phyloP scores from a whole-genome alignment of 257 asterid genomes.

The Paulownia fortunei region DNA sequence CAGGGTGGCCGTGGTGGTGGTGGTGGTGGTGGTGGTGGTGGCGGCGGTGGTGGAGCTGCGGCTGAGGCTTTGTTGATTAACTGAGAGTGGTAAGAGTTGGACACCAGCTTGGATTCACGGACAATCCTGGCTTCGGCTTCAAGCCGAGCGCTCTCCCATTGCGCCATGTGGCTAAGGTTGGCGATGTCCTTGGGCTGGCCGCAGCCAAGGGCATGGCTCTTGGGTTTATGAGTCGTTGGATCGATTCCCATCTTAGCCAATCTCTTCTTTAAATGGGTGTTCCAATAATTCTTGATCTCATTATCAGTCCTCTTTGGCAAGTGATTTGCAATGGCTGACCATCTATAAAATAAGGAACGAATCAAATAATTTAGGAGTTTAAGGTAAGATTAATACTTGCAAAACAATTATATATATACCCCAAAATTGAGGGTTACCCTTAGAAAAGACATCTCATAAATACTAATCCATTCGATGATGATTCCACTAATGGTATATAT shows the following conservation, averaged over 20 bases:
- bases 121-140: conserved; percentile 57
- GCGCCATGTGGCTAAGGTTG: conserved; percentile 67
- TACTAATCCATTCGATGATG: too few relatives aligned
- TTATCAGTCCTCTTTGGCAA: conserved; percentile 57
- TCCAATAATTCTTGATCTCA: conserved; percentile 64
- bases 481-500: too few relatives aligned
- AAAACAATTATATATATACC: too few relatives aligned
- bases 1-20: conserved; percentile 40
- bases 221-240: conserved; percentile 57
- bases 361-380: too few relatives aligned
- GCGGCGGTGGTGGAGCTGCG: not conserved
- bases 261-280: conserved; percentile 54
- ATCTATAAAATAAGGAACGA: conserved; percentile 26
- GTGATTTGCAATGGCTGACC: conserved; percentile 60
- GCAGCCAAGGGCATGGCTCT: conserved; percentile 35
- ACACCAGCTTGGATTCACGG: conserved; percentile 32
- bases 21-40: conserved; percentile 2
- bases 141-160: conserved; percentile 62
- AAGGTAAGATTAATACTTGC: too few relatives aligned
- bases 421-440: too few relatives aligned
- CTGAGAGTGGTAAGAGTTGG: not conserved
- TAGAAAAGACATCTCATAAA: too few relatives aligned
- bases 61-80: conserved; percentile 2
- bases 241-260: conserved; percentile 58
- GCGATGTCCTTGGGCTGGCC: conserved; percentile 47